phyloP scores from a whole-genome alignment of 768 basidiomycete genomes.

The Tephrocybe rancida region DNA sequence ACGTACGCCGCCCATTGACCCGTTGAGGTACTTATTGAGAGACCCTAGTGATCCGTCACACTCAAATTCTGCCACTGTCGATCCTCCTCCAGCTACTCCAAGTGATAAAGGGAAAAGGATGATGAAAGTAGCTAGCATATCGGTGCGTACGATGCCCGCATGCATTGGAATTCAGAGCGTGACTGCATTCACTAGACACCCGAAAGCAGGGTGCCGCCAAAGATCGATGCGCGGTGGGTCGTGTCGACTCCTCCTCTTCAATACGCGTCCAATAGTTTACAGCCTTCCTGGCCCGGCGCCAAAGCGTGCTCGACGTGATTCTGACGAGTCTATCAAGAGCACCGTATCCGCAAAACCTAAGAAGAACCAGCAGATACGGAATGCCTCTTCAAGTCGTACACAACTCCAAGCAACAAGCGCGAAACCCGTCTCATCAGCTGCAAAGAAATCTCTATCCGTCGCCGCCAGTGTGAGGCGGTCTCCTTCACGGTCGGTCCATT shows the following conservation, averaged over 20 bases:
- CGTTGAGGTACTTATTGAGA: slow-evolving; percentile 1
- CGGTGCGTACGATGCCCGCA: slow-evolving; percentile 2
- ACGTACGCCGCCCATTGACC: slow-evolving; percentile 8
- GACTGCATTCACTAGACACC: slow-evolving; percentile 17
- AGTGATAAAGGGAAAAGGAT: neutral
- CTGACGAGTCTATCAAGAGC: slow-evolving; percentile 16
- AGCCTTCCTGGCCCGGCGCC: slow-evolving; percentile 31
- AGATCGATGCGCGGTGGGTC: slow-evolving; percentile 26
- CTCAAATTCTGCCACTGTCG: slow-evolving; percentile 7
- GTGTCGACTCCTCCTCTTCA: neutral
- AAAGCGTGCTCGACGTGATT: slow-evolving; percentile 24
- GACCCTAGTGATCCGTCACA: slow-evolving; percentile 13
- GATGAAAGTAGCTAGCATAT: neutral
- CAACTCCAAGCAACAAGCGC: slow-evolving; percentile 16
- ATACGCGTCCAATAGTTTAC: neutral
- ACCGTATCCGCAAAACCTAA: slow-evolving; percentile 20
- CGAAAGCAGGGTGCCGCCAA: slow-evolving; percentile 22
- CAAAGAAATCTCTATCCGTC: slow-evolving; percentile 23
- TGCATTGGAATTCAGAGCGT: neutral
- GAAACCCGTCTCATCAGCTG: slow-evolving; percentile 15
- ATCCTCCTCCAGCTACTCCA: neutral
- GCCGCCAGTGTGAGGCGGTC: slow-evolving; percentile 22
- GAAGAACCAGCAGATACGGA: slow-evolving; percentile 25
- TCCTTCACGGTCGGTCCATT: slow-evolving; percentile 26
- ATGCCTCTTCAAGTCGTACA: slow-evolving; percentile 32